phyloP scores from a whole-genome alignment of 768 basidiomycete genomes.

The Serendipita sp. region DNA sequence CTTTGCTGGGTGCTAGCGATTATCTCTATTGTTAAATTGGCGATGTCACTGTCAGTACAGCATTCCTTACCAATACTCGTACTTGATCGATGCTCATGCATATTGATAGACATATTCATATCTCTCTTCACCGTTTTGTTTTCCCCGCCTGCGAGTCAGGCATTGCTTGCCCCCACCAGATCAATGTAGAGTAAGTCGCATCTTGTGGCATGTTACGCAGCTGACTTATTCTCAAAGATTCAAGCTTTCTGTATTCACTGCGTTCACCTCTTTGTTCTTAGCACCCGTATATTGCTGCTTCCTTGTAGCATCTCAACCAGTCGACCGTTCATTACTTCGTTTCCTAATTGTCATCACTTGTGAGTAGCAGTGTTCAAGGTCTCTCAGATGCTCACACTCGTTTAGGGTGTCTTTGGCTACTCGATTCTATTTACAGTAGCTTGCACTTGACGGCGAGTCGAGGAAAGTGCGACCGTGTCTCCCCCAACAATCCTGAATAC shows the following conservation, averaged over 20 bases:
- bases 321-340: not conserved
- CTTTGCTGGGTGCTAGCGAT: slow-evolving; percentile 3
- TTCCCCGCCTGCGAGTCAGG: slow-evolving; percentile 3
- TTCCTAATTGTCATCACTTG: slow-evolving; percentile 2
- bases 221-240: not conserved
- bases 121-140: not conserved
- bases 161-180: not conserved
- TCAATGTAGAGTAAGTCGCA: not conserved
- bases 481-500: not conserved
- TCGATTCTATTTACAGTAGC: not conserved
- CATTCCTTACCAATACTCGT: not conserved
- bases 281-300: slow-evolving; percentile 6
- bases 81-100: not conserved
- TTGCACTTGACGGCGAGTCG: not conserved
- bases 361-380: not conserved
- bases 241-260: slow-evolving; percentile 2
- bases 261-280: slow-evolving; percentile 2
- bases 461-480: not conserved
- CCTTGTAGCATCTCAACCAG: slow-evolving; percentile 5
- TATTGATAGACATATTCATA: not conserved
- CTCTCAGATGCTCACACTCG: not conserved
- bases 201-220: not conserved
- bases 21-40: not conserved
- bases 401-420: slow-evolving; percentile 2
- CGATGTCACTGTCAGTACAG: not conserved